Percentiles rank a stretch among this genome's conserved stretches.
phyloP scores from a whole-genome alignment of 2,329 filamentous ascomycete genomes.

The Coniochaeta ligniaria region DNA sequence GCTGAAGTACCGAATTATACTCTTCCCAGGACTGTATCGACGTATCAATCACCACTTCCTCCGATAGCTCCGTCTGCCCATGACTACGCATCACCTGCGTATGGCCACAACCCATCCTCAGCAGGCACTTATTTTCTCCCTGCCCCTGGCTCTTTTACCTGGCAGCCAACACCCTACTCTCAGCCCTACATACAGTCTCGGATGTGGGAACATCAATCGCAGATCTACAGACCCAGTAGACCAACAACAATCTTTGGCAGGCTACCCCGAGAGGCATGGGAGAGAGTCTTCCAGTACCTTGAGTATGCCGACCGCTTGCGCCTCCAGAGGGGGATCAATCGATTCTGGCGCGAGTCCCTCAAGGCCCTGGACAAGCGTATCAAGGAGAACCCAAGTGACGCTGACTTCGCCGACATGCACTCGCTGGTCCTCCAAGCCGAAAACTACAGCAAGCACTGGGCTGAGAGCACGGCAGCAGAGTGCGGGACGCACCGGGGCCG shows the following conservation, averaged over 20 bases:
- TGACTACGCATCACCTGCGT: neutral
- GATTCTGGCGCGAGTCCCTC: neutral
- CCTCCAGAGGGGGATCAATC: neutral
- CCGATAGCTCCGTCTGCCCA: neutral
- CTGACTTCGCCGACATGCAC: neutral
- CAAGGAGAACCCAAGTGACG: neutral
- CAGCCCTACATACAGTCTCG: neutral
- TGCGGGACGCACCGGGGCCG: neutral
- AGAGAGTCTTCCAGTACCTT: neutral
- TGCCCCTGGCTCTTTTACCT: neutral
- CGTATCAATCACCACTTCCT: neutral
- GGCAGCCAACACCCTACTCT: neutral
- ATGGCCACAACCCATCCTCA: neutral
- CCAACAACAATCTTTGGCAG: neutral
- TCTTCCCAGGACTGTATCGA: neutral
- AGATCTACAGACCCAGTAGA: neutral
- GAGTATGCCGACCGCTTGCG: neutral
- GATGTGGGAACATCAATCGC: neutral
- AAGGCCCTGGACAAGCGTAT: neutral
- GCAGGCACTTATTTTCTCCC: neutral
- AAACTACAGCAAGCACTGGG: constrained; percentile 2
- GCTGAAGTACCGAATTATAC: neutral
- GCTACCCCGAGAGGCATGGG: neutral
- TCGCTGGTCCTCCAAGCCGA: neutral
- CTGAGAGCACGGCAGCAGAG: neutral